A percentile compares a stretch with the other conserved stretches of the same genome.
phyloP scores from a whole-genome alignment of 805 yeast species.

The Torulaspora microellipsoides region DNA sequence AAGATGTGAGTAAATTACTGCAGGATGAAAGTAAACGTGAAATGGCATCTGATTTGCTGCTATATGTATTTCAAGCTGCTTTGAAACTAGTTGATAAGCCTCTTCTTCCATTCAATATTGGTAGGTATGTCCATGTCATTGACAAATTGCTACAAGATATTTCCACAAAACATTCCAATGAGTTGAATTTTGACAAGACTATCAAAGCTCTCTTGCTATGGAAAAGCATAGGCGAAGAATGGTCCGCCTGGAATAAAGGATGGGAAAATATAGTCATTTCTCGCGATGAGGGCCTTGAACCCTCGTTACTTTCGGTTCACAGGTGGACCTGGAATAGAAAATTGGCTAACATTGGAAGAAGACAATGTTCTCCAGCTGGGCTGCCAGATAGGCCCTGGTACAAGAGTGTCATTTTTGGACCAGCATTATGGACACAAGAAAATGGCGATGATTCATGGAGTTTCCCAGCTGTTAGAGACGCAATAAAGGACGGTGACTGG shows the following conservation, averaged over 20 bases:
- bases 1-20: slow-evolving; percentile 41
- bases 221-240: slow-evolving; percentile 42
- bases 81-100: slow-evolving; percentile 72
- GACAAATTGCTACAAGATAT: slow-evolving; percentile 45
- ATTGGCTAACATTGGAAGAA: slow-evolving; percentile 50
- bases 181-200: slow-evolving; percentile 31
- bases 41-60: slow-evolving; percentile 52
- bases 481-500: slow-evolving; percentile 47
- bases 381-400: slow-evolving; percentile 57
- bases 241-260: slow-evolving; percentile 51
- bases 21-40: slow-evolving; percentile 46
- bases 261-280: slow-evolving; percentile 56
- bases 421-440: slow-evolving; percentile 55
- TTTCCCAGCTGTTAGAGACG: slow-evolving; percentile 76
- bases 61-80: slow-evolving; percentile 48
- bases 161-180: slow-evolving; percentile 18
- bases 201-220: slow-evolving; percentile 36
- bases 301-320: slow-evolving; percentile 62
- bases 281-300: slow-evolving; percentile 59
- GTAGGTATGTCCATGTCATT: slow-evolving; percentile 42
- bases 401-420: slow-evolving; percentile 65
- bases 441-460: slow-evolving; percentile 46
- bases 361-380: slow-evolving; percentile 44
- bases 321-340: slow-evolving; percentile 82
- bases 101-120: slow-evolving; percentile 62